Evolutionary conservation across 495 filamentous ascomycete genomes (phyloP).

Genomic region (Aspergillus steynii): DNA sequence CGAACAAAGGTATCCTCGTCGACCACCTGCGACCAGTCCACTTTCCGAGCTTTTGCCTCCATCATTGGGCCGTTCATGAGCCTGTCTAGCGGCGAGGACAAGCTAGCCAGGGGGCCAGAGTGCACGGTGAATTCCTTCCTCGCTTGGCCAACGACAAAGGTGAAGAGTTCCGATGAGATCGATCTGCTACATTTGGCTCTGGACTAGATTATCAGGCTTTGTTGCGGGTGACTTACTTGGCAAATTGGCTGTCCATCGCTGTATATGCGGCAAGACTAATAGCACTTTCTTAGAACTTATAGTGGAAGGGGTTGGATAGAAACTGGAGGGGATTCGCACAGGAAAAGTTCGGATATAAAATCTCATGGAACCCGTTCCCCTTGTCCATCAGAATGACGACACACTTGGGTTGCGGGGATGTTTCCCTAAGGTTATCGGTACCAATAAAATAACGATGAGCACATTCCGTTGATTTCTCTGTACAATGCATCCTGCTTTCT

Average conservation of each 20-base stretch:
- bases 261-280: too few species aligned
- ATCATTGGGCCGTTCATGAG: slow-evolving; percentile 28
- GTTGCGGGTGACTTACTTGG: not conserved
- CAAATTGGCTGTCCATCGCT: not conserved
- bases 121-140: slow-evolving; percentile 26
- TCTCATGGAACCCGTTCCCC: too few species aligned
- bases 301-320: too few species aligned
- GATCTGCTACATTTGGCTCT: slow-evolving; percentile 4
- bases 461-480: too few species aligned
- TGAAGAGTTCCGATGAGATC: slow-evolving; percentile 22
- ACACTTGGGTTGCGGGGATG: too few species aligned
- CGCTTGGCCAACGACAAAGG: slow-evolving; percentile 19
- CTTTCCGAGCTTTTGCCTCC: slow-evolving; percentile 20
- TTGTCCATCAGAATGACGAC: too few species aligned
- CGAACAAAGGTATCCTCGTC: slow-evolving; percentile 27
- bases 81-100: slow-evolving; percentile 16
- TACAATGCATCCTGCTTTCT: too few species aligned
- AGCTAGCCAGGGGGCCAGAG: slow-evolving; percentile 19
- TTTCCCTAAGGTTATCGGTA: too few species aligned
- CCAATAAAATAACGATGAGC: too few species aligned
- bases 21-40: slow-evolving; percentile 25
- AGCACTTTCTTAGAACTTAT: too few species aligned
- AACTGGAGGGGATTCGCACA: too few species aligned
- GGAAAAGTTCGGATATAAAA: too few species aligned
- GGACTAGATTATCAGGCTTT: not conserved